A percentile compares a stretch with the other conserved stretches of the same genome.
These are phyloP conservation scores for Silene coronaria DNA, from an alignment of 179 eudicot species.

Conservation along the genomic window DNA sequence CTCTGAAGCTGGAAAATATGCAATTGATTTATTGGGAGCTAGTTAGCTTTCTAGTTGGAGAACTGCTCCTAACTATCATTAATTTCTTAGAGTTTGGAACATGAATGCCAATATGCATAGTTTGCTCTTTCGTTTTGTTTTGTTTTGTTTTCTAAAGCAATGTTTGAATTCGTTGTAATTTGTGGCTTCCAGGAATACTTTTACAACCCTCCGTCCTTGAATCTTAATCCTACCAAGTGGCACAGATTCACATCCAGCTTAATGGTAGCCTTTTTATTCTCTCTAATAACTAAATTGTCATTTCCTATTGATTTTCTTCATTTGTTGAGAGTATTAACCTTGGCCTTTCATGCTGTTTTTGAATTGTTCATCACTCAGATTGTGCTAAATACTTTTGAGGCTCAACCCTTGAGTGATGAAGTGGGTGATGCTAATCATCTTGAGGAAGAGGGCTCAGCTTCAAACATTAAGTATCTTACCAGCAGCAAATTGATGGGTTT, in stretches of 20 bases:
- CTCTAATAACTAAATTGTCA: neutral
- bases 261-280: conserved; percentile 39
- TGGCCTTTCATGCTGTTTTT: neutral
- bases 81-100: neutral
- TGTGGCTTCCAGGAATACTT: conserved; percentile 67
- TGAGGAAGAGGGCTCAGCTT: conserved; percentile 88
- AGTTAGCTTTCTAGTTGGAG: neutral
- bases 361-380: conserved; percentile 38
- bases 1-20: neutral
- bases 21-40: neutral
- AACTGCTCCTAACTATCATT: neutral
- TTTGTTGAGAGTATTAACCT: neutral
- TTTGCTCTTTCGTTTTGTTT: neutral
- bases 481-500: conserved; percentile 99
- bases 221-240: conserved; percentile 69
- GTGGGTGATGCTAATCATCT: conserved; percentile 82
- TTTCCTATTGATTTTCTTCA: neutral
- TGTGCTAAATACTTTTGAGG: conserved; percentile 86
- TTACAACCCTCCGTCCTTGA: conserved; percentile 70
- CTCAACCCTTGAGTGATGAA: conserved; percentile 97
- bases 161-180: neutral
- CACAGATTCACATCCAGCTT: conserved; percentile 80
- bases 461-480: conserved; percentile 91
- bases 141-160: neutral
- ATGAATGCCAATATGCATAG: neutral